Evolutionary conservation across 805 yeast genomes (phyloP).

Genomic region (Candida sanyiensis): DNA sequence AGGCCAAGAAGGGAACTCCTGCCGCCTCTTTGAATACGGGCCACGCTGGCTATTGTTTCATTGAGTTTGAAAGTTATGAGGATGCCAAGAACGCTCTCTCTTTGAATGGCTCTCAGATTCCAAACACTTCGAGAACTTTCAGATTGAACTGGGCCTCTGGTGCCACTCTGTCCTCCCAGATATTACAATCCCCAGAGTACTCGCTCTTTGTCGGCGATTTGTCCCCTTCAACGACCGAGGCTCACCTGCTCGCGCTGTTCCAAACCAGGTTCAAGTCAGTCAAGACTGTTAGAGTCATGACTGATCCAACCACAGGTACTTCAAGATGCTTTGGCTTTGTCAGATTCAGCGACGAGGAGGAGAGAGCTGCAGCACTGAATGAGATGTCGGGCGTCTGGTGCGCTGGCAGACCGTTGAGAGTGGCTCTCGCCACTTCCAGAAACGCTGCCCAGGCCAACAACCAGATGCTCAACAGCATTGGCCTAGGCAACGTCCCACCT

Average conservation of each 20-base stretch:
- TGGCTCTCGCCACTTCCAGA: slow-evolving; percentile 76
- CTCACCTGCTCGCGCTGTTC: slow-evolving; percentile 66
- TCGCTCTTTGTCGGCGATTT: slow-evolving; percentile 81
- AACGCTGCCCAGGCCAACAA: slow-evolving; percentile 26
- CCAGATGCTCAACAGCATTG: slow-evolving; percentile 7
- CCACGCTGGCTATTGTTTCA: slow-evolving; percentile 70
- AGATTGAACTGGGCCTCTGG: slow-evolving; percentile 83
- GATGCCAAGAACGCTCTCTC: slow-evolving; percentile 66
- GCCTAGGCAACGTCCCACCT: slow-evolving; percentile 6
- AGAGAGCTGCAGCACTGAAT: slow-evolving; percentile 57
- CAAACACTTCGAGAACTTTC: slow-evolving; percentile 58
- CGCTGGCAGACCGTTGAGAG: slow-evolving; percentile 71
- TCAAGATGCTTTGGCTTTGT: slow-evolving; percentile 81
- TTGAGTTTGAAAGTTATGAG: slow-evolving; percentile 63
- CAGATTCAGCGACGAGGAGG: slow-evolving; percentile 64
- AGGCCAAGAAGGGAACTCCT: slow-evolving; percentile 38
- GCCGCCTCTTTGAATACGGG: slow-evolving; percentile 30
- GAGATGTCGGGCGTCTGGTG: slow-evolving; percentile 81
- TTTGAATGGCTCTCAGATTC: slow-evolving; percentile 59
- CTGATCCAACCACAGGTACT: slow-evolving; percentile 74
- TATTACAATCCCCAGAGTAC: slow-evolving; percentile 68
- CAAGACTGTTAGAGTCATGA: slow-evolving; percentile 79
- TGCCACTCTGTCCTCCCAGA: slow-evolving; percentile 66
- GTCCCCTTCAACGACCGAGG: slow-evolving; percentile 74
- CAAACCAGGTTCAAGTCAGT: slow-evolving; percentile 61